A percentile compares a stretch with the other conserved stretches of the same genome.
Conservation (phyloP, 768 basidiomycete species). For the Leccinum variicolor region DNA sequence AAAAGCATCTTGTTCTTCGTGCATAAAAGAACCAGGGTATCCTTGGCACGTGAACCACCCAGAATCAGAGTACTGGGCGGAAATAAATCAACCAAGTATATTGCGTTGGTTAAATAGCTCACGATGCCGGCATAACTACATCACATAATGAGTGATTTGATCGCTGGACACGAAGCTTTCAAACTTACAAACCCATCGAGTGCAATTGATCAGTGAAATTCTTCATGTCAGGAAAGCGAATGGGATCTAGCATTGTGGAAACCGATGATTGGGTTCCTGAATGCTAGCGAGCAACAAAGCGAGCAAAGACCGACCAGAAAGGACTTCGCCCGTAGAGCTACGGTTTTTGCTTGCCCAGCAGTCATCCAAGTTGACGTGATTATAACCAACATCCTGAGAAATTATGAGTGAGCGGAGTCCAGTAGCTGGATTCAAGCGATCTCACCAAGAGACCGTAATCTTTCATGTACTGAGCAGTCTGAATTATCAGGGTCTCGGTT, state of each 20-base stretch:
- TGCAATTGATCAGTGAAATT: constrained; percentile 52
- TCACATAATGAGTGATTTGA: constrained; percentile 2
- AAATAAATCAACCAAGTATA: not conserved
- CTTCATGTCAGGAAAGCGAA: constrained; percentile 56
- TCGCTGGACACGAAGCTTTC: not conserved
- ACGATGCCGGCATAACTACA: constrained; percentile 60
- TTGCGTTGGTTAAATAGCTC: constrained; percentile 15
- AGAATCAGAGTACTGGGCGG: constrained; percentile 56
- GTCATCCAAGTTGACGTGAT: constrained; percentile 59
- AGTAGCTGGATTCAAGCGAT: not conserved
- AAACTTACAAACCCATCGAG: constrained; percentile 50
- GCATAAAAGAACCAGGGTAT: constrained; percentile 60
- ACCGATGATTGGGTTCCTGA: not conserved
- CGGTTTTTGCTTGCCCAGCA: constrained; percentile 60
- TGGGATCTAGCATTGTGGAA: constrained; percentile 35
- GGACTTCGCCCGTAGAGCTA: constrained; percentile 47
- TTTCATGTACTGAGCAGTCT: constrained; percentile 51
- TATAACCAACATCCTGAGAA: constrained; percentile 52
- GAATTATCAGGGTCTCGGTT: constrained; percentile 47
- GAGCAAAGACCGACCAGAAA: constrained; percentile 41
- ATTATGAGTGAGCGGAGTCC: not conserved
- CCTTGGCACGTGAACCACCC: constrained; percentile 64
- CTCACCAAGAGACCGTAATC: constrained; percentile 47
- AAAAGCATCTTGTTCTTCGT: constrained; percentile 58
- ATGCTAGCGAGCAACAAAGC: not conserved